Evolutionary conservation across 1,284 basidiomycete species (phyloP).

Genomic region (Tilletia caries): DNA sequence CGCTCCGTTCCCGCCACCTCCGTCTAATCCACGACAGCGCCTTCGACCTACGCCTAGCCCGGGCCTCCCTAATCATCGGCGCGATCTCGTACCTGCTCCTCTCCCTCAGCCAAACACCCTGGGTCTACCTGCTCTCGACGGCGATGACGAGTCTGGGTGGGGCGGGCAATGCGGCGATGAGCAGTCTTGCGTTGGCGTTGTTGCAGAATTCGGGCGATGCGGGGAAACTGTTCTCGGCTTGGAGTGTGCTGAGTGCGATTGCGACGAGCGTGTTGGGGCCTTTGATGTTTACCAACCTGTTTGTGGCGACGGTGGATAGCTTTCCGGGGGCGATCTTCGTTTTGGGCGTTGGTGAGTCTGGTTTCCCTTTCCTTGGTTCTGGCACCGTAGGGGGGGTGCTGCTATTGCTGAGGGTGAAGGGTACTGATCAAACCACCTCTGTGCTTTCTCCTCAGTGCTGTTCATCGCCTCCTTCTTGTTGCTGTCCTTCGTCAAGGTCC

Average conservation of each 20-base stretch:
- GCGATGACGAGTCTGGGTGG: constrained; percentile 37
- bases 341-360: constrained; percentile 22
- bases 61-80: constrained; percentile 20
- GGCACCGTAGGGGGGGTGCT: neutral
- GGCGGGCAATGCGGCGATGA: constrained; percentile 45
- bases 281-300: constrained; percentile 40
- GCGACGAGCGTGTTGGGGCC: constrained; percentile 44
- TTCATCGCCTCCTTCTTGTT: constrained; percentile 26
- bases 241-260: constrained; percentile 45
- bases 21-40: constrained; percentile 50
- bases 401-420: too few relatives aligned
- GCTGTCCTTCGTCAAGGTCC: constrained; percentile 33
- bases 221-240: constrained; percentile 50
- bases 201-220: constrained; percentile 41
- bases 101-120: constrained; percentile 25
- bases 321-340: constrained; percentile 39
- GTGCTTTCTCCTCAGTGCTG: constrained; percentile 18
- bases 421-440: too few relatives aligned
- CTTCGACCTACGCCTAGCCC: constrained; percentile 38
- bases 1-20: constrained; percentile 41
- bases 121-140: constrained; percentile 27
- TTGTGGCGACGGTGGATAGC: constrained; percentile 29
- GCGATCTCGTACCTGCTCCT: constrained; percentile 25
- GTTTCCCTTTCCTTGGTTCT: neutral
- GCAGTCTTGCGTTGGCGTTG: constrained; percentile 46